These are phyloP conservation scores for Meyerozyma guilliermondii DNA, from an alignment of 1,139 yeast genomes.

Conservation along the genomic window DNA sequence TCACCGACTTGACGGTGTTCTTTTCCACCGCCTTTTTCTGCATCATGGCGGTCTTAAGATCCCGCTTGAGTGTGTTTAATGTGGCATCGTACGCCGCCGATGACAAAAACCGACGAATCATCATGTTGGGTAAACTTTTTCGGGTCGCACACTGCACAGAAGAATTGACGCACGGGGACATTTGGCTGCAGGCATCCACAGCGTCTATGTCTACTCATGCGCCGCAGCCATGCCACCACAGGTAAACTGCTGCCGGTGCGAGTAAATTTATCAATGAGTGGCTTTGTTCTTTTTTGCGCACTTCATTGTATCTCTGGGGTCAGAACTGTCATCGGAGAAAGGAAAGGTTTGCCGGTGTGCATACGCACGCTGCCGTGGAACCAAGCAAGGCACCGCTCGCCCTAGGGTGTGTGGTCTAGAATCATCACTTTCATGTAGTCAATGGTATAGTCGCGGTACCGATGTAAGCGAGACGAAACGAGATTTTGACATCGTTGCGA, in stretches of 20 bases:
- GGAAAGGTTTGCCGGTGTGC: neutral
- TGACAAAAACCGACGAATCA: constrained; percentile 7
- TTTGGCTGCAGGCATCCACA: neutral
- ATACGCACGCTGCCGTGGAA: too few relatives aligned
- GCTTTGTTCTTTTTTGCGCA: too few relatives aligned
- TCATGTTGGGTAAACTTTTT: neutral
- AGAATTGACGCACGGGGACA: neutral
- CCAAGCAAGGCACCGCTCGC: too few relatives aligned
- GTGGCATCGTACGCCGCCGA: constrained; percentile 29
- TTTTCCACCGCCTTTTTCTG: constrained; percentile 33
- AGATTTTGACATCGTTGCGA: too few relatives aligned
- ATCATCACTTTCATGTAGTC: neutral
- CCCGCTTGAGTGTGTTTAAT: constrained; percentile 33
- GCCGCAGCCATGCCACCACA: too few relatives aligned
- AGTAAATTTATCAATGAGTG: too few relatives aligned
- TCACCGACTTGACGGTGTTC: constrained; percentile 11
- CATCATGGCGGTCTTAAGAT: constrained; percentile 45
- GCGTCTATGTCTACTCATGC: neutral
- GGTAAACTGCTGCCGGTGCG: too few relatives aligned
- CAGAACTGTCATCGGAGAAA: neutral
- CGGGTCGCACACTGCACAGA: neutral
- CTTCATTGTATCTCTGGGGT: too few relatives aligned
- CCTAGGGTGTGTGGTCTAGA: neutral
- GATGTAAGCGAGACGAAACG: too few relatives aligned
- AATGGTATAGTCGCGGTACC: too few relatives aligned